These are phyloP conservation scores for Komagataella ulmi DNA, from an alignment of 805 yeast species.

Conservation along the genomic window DNA sequence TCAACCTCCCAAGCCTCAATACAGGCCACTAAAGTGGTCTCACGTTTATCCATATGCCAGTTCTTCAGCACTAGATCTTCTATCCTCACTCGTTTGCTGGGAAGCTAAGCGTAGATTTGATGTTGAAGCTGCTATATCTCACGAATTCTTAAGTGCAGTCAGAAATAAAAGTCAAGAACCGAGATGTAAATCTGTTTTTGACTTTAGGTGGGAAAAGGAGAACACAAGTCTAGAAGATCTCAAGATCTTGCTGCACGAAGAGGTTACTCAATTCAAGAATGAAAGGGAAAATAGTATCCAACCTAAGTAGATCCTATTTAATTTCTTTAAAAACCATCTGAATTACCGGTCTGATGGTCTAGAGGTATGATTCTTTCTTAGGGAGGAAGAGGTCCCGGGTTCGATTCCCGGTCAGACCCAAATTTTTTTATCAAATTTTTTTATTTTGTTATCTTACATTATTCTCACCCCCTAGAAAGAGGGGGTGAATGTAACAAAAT, in stretches of 20 bases:
- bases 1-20: slow-evolving; percentile 27
- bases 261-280: slow-evolving; percentile 35
- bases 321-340: neutral
- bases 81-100: slow-evolving; percentile 51
- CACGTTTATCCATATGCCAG: slow-evolving; percentile 53
- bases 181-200: slow-evolving; percentile 33
- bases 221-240: slow-evolving; percentile 25
- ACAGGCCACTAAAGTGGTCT: slow-evolving; percentile 31
- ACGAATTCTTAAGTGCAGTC: slow-evolving; percentile 38
- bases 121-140: slow-evolving; percentile 44
- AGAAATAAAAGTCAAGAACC: slow-evolving; percentile 48
- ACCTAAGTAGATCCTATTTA: neutral
- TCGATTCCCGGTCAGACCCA: slow-evolving; percentile 8
- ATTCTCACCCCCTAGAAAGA: neutral
- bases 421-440: neutral
- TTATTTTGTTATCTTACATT: neutral
- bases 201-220: slow-evolving; percentile 52
- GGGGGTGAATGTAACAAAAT: neutral
- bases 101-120: slow-evolving; percentile 38
- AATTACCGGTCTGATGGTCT: slow-evolving; percentile 4
- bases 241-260: slow-evolving; percentile 34
- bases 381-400: slow-evolving; percentile 9
- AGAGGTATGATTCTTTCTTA: slow-evolving; percentile 8
- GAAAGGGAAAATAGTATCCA: slow-evolving; percentile 9
- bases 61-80: slow-evolving; percentile 32